A percentile compares a stretch with the other conserved stretches of the same genome.
Evolutionary conservation across 345 rosid species (phyloP).

Genomic region (Eucalyptus pumila): DNA sequence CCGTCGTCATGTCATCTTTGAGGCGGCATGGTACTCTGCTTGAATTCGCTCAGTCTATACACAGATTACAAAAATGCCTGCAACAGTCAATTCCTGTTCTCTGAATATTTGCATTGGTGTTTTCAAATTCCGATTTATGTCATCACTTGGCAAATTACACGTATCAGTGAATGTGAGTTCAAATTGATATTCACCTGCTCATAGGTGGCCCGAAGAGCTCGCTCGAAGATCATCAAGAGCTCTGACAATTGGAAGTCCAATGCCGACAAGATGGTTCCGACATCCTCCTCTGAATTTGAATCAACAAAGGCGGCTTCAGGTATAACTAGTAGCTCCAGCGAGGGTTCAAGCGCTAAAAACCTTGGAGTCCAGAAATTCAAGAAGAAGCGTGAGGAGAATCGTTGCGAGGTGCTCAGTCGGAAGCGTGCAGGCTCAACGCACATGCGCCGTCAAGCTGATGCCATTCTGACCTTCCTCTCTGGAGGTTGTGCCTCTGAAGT

Average conservation of each 20-base stretch:
- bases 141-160: background rate
- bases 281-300: constrained; percentile 9
- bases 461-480: constrained; percentile 65
- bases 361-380: background rate
- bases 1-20: background rate
- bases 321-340: constrained; percentile 50
- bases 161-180: background rate
- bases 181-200: background rate
- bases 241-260: background rate
- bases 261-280: background rate
- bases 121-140: background rate
- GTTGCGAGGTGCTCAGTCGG: constrained; percentile 1
- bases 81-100: background rate
- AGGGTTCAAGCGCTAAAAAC: constrained; percentile 27
- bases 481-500: constrained; percentile 52
- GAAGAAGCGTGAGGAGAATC: background rate
- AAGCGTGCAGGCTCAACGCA: constrained; percentile 19
- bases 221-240: constrained; percentile 28
- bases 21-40: background rate
- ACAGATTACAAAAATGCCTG: background rate
- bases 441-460: constrained; percentile 57
- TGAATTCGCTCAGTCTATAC: background rate
- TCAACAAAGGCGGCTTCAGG: constrained; percentile 33
- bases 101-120: background rate
- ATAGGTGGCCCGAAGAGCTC: constrained; percentile 46